Conservation (phyloP, 2,329 filamentous ascomycete genomes). For the Colletotrichum incanum region DNA sequence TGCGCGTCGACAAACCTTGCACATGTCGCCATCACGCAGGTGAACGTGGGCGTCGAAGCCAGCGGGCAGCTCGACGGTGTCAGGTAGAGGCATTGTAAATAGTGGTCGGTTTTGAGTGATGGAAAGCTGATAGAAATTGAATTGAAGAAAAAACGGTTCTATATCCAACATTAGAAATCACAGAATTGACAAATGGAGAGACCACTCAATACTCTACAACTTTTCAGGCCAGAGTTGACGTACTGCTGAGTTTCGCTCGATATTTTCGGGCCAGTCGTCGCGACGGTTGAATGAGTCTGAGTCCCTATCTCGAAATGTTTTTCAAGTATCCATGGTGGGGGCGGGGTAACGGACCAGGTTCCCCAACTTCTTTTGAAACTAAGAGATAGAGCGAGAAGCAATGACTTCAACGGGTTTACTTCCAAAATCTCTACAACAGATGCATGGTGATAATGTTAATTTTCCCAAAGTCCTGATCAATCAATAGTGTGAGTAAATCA, state of each 20-base stretch:
- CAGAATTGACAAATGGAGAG: background rate
- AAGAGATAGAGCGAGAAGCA: background rate
- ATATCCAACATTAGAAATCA: background rate
- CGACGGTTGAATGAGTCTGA: background rate
- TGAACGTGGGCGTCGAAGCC: conserved; percentile 81
- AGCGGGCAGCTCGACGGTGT: conserved; percentile 69
- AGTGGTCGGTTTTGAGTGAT: background rate
- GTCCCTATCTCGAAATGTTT: conserved; percentile 37
- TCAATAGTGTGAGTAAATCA: background rate
- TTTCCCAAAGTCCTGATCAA: background rate
- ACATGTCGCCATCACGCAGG: conserved; percentile 77
- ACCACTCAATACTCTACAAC: no score
- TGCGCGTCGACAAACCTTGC: conserved; percentile 54
- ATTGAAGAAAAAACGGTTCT: background rate
- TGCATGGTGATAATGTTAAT: no score
- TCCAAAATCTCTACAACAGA: background rate
- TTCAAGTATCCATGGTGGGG: conserved; percentile 41
- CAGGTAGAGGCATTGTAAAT: conserved; percentile 38
- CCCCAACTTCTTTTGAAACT: conserved; percentile 11
- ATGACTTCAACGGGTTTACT: background rate
- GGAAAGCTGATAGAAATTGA: background rate
- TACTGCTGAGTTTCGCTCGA: background rate
- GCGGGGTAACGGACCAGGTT: conserved; percentile 40
- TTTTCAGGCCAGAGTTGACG: background rate
- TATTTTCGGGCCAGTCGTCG: conserved; percentile 9